Base-by-base conservation (phyloP, 371 early-diverging fungal species). In the Rhizopus delemar region DNA sequence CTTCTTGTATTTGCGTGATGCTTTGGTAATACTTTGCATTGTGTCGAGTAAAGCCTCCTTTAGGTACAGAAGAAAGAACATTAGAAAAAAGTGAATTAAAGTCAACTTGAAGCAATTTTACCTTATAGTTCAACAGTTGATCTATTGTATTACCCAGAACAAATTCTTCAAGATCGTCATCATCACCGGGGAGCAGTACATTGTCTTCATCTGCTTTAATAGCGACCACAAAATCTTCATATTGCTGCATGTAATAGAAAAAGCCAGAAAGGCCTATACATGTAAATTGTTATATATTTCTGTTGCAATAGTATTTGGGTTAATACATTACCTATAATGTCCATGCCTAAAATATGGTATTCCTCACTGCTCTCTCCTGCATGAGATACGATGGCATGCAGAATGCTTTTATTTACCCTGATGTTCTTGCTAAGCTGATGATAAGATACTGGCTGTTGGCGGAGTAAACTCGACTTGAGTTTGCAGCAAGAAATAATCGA, bases 371-470 rank as follows among this genome's bases (percentile, higher is more conserved):
- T 33, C 35, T 51, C 51, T 51, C 51, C 51, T 35, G 35, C 34
- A 51, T 51, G 51, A n/a, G 15, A 33, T 31, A 51, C 34, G 35
- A 51, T 36, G 35, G 31, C 34, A 16, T 51, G 52, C 52, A 52
- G 35, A 22, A 52, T 52, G 52, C 52, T 52, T 36, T 52, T 52
- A 16, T 52, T 52, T 8, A 52, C 52, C 35, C 52, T 52, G 29
- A 53, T 41, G 31, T 53, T 43, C 35, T 53, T 53, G 41, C 35
- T 53, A 29, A 53, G 32, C n/a, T n/a, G n/a, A n/a, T n/a, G n/a
- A n/a, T n/a, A n/a, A n/a, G n/a, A n/a, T n/a, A n/a, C n/a, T n/a
- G n/a, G n/a, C n/a, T n/a, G n/a, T n/a, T n/a, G n/a, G n/a, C n/a
- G n/a, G n/a, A n/a, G n/a, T n/a, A n/a, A n/a, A n/a, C n/a, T n/a